phyloP scores from a whole-genome alignment of 306 rosid genomes.

The Cicer pinnatifidum region DNA sequence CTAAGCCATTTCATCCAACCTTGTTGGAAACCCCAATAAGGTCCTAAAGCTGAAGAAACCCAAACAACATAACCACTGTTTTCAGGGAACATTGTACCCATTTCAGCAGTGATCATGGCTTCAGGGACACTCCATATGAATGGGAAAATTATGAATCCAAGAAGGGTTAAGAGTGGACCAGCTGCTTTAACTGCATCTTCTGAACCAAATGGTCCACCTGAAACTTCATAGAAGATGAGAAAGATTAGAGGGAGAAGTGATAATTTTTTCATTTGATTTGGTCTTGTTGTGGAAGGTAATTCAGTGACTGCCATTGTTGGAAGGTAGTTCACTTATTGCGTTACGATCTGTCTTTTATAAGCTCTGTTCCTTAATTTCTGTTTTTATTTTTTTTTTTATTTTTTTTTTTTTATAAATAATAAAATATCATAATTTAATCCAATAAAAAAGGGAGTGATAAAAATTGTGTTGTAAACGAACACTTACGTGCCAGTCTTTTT shows the following conservation, averaged over 20 bases:
- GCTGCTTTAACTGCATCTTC: slow-evolving; percentile 22
- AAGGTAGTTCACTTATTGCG: background rate
- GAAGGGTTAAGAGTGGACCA: slow-evolving; percentile 1
- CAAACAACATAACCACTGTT: slow-evolving; percentile 21
- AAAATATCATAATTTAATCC: background rate
- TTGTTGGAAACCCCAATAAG: slow-evolving; percentile 13
- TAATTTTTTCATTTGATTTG: background rate
- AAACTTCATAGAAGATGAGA: slow-evolving; percentile 15
- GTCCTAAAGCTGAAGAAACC: slow-evolving; percentile 21
- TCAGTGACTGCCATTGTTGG: slow-evolving; percentile 1
- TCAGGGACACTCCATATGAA: slow-evolving; percentile 19
- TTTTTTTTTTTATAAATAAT: background rate
- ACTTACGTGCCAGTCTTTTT: no score
- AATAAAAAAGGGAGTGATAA: no score
- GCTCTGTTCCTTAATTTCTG: background rate
- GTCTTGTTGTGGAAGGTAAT: background rate
- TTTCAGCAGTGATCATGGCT: slow-evolving; percentile 22
- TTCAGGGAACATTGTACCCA: slow-evolving; percentile 20
- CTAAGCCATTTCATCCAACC: slow-evolving; percentile 29
- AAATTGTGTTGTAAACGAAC: no score
- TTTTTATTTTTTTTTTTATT: background rate
- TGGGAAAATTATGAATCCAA: slow-evolving; percentile 7
- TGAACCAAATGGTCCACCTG: slow-evolving; percentile 20
- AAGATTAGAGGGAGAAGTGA: slow-evolving; percentile 7
- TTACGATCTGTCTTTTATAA: background rate